Evolutionary conservation across 306 rosid genomes (phyloP), one percentile per base, ranked within the genome.

Genomic region (Neltuma alba): DNA sequence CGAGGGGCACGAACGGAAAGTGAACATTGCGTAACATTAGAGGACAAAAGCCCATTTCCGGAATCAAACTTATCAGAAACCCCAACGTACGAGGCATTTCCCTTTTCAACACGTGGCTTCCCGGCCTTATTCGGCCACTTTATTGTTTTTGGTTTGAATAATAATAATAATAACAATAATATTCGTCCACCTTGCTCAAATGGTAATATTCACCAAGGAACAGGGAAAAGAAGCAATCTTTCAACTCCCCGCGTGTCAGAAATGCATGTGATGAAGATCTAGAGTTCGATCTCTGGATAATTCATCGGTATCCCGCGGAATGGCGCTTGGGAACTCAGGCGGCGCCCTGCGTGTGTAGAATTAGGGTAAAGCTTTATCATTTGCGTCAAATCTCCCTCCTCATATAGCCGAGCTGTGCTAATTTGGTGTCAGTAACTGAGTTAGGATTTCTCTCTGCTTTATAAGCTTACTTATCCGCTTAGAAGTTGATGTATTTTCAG

Each of bases 281-380:
- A 12, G 41, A 63, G 61, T 27, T 83, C 66, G 58, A 62, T 72
- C 44, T 3, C 20, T 23, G 68, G 34, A 72, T 36, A 28, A 50
- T 36, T 3, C 4, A 72, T 70, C 74, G 40, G 16, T 62, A 41
- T 79, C 42, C 28, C 0, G 15, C 5, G 15, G 9, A 8, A 82
- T 86, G 84, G 85, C 73, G 23, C 63, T 88, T 30, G 33, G 57
- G 61, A 55, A 78, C 68, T 79, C 83, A 55, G 89, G 91, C 31
- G 87, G 87, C 91, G 76, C 84, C 31, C 65, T 81, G 50, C 86
- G 79, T 2, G 88, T 85, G 88, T 57, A 65, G 61, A 81, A 85
- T 82, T 84, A 81, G 64, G 90, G 93, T 89, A 83, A 54, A 10
- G 33, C 9, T 27, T 36, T 15, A 8, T 40, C 36, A 18, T 5